Percentiles rank a stretch among this genome's conserved stretches.
Evolutionary conservation across 148 eudicot genomes (phyloP).

Genomic region (Beta vulgaris): DNA sequence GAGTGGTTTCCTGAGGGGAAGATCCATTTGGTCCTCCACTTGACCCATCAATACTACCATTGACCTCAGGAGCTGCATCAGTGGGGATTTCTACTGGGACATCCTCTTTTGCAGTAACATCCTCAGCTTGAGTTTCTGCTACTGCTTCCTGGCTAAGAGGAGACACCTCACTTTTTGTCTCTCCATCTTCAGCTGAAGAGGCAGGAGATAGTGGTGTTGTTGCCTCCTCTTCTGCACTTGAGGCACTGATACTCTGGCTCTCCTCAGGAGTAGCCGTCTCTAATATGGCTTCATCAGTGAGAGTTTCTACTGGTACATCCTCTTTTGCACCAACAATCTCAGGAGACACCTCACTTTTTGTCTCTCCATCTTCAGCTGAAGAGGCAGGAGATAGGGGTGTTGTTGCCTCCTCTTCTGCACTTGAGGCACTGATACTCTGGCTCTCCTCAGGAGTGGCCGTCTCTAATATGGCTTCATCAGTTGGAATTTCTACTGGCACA

Average conservation of each 20-base stretch:
- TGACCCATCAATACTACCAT: conserved; percentile 23
- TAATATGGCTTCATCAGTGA: conserved; percentile 17
- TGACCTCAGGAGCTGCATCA: conserved; percentile 26
- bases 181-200: conserved; percentile 9
- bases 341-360: conserved; percentile 7
- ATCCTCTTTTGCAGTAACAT: conserved; percentile 21
- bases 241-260: conserved; percentile 16
- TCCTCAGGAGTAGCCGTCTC: conserved; percentile 21
- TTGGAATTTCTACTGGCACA: background rate
- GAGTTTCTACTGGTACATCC: conserved; percentile 5
- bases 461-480: conserved; percentile 22
- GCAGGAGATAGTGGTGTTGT: background rate
- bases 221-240: conserved; percentile 12
- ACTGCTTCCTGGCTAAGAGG: conserved; percentile 16
- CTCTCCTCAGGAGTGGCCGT: conserved; percentile 20
- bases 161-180: conserved; percentile 9
- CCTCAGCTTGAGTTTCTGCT: conserved; percentile 26
- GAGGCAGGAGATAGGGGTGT: background rate
- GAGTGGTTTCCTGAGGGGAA: conserved; percentile 23
- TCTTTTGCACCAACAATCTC: conserved; percentile 11
- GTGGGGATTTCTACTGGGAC: conserved; percentile 12
- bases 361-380: conserved; percentile 10
- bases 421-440: conserved; percentile 17
- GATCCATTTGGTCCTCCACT: conserved; percentile 26
- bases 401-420: conserved; percentile 4